Evolutionary conservation across 164 flowering plant genomes (phyloP), one percentile per base, ranked within the genome.

Genomic region (Piper longum): DNA sequence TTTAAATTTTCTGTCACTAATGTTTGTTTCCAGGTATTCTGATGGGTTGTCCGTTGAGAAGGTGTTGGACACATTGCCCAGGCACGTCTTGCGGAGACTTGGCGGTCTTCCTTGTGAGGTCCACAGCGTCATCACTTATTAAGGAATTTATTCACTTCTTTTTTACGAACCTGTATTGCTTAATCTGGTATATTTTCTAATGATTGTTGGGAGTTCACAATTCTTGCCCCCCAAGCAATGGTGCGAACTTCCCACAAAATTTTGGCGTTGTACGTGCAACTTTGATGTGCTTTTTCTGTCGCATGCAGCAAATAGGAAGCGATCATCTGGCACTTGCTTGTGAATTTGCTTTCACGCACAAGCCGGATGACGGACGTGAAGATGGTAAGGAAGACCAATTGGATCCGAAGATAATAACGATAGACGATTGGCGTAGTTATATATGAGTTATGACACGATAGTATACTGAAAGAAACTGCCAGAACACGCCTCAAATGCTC

Each of bases 41-140:
- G 77, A 76, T 43, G 81, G 79, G 17, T 70, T 86, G 56, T 60
- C 73, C 16, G 85, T 89, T 43, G 74, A 77, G 4, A 77, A 73
- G 69, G 86, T 86, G 73, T 66, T 86, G 57, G 93, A 86, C 61
- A 83, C 88, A 16, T 64, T 77, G 41, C 81, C 93, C 18, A 57
- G 77, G 41, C 76, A 79, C 68, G 17, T 75, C 64, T 78, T 85
- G 18, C 59, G 55, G 61, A 76, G 70, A 43, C 79, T 79, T 8
- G 77, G 83, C 40, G 87, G 89, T 60, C 83, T 86, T 56, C 89
- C 93, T 16, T 73, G 68, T 71, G 64, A 79, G 82, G 93, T 82
- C 78, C 36, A 26, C 36, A 26, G 36, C 36, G 36, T 16, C 13
- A 16, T 5, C 52, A 41, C 4, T 12, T 64, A n/a, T 16, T 39